A percentile compares a stretch with the other conserved stretches of the same genome.
Evolutionary conservation across 345 rosid genomes (phyloP).

Genomic region (Cardamine resedifolia): DNA sequence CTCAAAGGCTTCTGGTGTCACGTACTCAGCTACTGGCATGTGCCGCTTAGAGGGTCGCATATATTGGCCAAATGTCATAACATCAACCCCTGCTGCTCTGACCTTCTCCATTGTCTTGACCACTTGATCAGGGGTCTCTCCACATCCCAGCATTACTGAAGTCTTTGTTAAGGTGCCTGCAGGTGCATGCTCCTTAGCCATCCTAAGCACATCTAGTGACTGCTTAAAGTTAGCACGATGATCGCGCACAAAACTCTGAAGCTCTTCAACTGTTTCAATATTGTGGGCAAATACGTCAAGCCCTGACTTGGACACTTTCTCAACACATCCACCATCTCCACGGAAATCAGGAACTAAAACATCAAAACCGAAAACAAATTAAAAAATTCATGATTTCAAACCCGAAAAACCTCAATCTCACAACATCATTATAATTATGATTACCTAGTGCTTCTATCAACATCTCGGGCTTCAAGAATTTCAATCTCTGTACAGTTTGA

Average conservation of each 20-base stretch:
- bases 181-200: constrained; percentile 78
- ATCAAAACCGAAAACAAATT: neutral
- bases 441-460: constrained; percentile 91
- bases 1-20: constrained; percentile 92
- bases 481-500: constrained; percentile 76
- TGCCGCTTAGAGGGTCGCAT: constrained; percentile 99
- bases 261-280: constrained; percentile 97
- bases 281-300: constrained; percentile 94
- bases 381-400: neutral
- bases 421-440: constrained; percentile 20
- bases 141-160: constrained; percentile 96
- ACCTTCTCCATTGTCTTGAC: constrained; percentile 91
- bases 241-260: constrained; percentile 83
- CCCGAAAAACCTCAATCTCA: neutral
- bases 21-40: constrained; percentile 94
- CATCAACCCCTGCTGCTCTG: constrained; percentile 94
- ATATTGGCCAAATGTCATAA: constrained; percentile 98
- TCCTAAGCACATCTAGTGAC: constrained; percentile 83
- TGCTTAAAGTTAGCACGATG: constrained; percentile 96
- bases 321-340: constrained; percentile 75
- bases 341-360: constrained; percentile 92
- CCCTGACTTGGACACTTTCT: constrained; percentile 85
- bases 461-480: constrained; percentile 78
- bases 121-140: constrained; percentile 97
- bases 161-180: constrained; percentile 90